These are phyloP conservation scores for Pseudophaeomoniella oleicola DNA, from an alignment of 2,329 filamentous ascomycete species.

Conservation along the genomic window DNA sequence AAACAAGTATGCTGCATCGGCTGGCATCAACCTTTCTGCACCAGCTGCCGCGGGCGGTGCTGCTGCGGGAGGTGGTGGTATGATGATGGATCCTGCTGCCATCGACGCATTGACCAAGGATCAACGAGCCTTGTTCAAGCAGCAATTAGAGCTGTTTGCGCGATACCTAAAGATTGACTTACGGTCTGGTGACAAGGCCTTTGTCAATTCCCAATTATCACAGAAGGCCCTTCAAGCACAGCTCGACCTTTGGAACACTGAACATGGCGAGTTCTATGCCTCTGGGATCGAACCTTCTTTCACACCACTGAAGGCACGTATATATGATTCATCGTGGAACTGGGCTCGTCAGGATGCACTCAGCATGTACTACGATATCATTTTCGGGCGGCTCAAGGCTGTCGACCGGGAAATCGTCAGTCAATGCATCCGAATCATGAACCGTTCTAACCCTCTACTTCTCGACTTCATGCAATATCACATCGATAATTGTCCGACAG, in stretches of 20 bases:
- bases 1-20: conserved; percentile 75
- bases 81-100: conserved; percentile 99
- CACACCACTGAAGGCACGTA: conserved; percentile 80
- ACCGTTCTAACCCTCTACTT: conserved; percentile 87
- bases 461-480: conserved; percentile 99
- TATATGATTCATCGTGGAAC: conserved; percentile 98
- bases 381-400: conserved; percentile 83
- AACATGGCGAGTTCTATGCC: conserved; percentile 95
- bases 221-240: conserved; percentile 81
- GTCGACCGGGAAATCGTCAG: conserved; percentile 97
- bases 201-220: conserved; percentile 69
- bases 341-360: conserved; percentile 96
- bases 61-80: conserved; percentile 54
- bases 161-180: conserved; percentile 96
- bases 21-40: conserved; percentile 71
- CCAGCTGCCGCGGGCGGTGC: conserved; percentile 56
- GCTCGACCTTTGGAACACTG: conserved; percentile 83
- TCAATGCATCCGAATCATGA: conserved; percentile 98
- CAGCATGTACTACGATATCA: conserved; percentile 98
- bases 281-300: conserved; percentile 89
- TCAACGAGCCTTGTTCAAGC: conserved; percentile 90
- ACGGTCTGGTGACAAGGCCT: conserved; percentile 89
- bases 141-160: conserved; percentile 88
- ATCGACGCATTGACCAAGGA: conserved; percentile 96
- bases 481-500: conserved; percentile 95